Percentiles rank a stretch among this genome's conserved stretches.
Evolutionary conservation across 768 basidiomycete genomes (phyloP).

Genomic region (Phanerochaete carnosa): DNA sequence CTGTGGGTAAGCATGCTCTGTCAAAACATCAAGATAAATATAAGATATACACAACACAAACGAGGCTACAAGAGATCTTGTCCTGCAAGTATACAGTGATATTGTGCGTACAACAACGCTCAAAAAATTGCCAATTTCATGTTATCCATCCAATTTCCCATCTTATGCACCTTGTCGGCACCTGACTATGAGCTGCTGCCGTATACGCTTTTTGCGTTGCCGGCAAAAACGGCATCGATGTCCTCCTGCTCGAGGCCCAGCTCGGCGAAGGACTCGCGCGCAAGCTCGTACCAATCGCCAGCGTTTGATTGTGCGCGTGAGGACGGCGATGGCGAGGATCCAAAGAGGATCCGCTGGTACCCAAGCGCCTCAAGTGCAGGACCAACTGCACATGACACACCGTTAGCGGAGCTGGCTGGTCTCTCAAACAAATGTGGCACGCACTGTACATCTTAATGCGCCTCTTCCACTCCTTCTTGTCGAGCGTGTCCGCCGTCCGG

Average conservation of each 20-base stretch:
- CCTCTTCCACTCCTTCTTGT: conserved; percentile 58
- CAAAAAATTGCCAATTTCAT: not conserved
- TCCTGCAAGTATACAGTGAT: not conserved
- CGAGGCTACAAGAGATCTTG: not conserved
- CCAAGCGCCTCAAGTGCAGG: conserved; percentile 86
- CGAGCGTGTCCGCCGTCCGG: conserved; percentile 31
- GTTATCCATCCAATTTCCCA: not conserved
- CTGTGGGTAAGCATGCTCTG: not conserved
- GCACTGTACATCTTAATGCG: conserved; percentile 84
- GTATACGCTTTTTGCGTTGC: conserved; percentile 46
- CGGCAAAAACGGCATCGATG: conserved; percentile 69
- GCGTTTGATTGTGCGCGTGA: conserved; percentile 46
- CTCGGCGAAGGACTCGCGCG: conserved; percentile 75
- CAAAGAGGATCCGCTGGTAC: conserved; percentile 78
- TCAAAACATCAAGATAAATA: conserved; percentile 1
- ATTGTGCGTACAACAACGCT: not conserved
- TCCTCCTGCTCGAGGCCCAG: conserved; percentile 75
- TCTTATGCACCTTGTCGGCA: not conserved
- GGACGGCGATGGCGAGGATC: conserved; percentile 64
- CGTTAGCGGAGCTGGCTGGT: not conserved
- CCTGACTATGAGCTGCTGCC: conserved; percentile 7
- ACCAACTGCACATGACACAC: conserved; percentile 46
- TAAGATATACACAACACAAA: not conserved
- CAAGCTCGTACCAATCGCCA: conserved; percentile 78
- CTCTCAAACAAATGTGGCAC: conserved; percentile 29